Evolutionary conservation across 495 filamentous ascomycete genomes (phyloP), one percentile per base, ranked within the genome.

Genomic region (Aspergillus baeticus): DNA sequence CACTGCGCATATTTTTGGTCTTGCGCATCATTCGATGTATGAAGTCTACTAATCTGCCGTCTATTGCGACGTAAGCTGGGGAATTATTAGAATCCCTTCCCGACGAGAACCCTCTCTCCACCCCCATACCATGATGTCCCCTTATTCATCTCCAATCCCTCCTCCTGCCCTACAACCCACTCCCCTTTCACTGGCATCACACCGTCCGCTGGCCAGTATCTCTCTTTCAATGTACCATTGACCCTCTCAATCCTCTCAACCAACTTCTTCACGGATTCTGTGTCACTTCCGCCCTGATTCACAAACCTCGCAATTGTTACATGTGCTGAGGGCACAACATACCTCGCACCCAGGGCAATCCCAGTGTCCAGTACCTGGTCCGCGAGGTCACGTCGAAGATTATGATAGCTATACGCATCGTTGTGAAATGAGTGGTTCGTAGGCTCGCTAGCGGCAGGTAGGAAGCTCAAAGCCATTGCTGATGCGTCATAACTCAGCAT

Each of bases 71-170:
- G 49, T n/a, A 33, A n/a, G n/a, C 31, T 13, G 22, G 10, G 11
- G 44, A 14, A 20, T 13, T 26, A 33, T 23, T 22, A 15, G 37
- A 69, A 68, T 15, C 84, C 88, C 64, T 84, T 81, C 6, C 90
- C 90, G 15, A 79, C 23, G 55, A 77, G 63, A 23, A 90, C 71
- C 6, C 78, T 83, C 41, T 84, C 76, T 1, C 91, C 90, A 21
- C 84, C 88, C 21, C 92, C 92, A 74, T 95, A 96, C 90, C 90
- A 96, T 15, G 92, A 75, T 18, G 74, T 74, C 0, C 92, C 92
- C 50, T 76, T 79, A 34, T 85, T 79, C 57, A 82, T 81, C 59
- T 89, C 87, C 37, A 95, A 66, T 1, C 90, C 90, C 58, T 75
- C 81, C 66, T 91, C 89, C 59, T 92, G 82, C 1, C 90, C 90